A percentile compares a stretch with the other conserved stretches of the same genome.
Conservation (phyloP, 371 early-diverging fungal genomes). For the Mortierella sp. region DNA sequence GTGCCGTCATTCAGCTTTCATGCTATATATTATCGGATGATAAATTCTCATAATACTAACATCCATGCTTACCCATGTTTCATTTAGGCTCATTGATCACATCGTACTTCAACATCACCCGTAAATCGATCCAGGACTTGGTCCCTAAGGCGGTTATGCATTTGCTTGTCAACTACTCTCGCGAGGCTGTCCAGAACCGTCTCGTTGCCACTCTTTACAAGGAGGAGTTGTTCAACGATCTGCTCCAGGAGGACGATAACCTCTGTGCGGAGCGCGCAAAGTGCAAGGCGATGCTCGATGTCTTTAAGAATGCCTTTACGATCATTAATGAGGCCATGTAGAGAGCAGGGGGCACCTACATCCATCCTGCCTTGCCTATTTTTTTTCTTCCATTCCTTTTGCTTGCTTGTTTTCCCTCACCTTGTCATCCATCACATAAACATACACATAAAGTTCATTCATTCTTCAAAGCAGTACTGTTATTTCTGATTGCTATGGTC, state of each 20-base stretch:
- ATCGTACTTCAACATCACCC: conserved; percentile 89
- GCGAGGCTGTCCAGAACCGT: conserved; percentile 84
- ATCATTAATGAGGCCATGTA: conserved; percentile 82
- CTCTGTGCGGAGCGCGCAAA: conserved; percentile 82
- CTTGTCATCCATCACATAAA: conserved; percentile 7
- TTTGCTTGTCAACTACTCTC: conserved; percentile 82
- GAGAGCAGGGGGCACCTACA: conserved; percentile 17
- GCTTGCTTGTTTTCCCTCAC: conserved; percentile 2
- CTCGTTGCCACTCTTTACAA: conserved; percentile 89
- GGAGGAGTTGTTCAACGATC: conserved; percentile 77
- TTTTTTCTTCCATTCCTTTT: conserved; percentile 10
- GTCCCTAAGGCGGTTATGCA: conserved; percentile 97
- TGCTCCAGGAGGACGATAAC: conserved; percentile 85
- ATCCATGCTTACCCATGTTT: neutral
- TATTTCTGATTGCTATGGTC: neutral
- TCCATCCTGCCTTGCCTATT: neutral
- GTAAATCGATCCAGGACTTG: conserved; percentile 88
- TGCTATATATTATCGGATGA: neutral
- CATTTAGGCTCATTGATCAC: conserved; percentile 75
- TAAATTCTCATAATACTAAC: neutral
- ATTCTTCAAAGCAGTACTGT: neutral
- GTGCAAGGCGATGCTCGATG: conserved; percentile 82
- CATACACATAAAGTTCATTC: conserved; percentile 33
- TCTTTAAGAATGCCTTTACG: conserved; percentile 84
- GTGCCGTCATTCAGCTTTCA: conserved; percentile 15